Evolutionary conservation across 169 alveolate species (phyloP).

Genomic region (Blepharisma undulans): DNA sequence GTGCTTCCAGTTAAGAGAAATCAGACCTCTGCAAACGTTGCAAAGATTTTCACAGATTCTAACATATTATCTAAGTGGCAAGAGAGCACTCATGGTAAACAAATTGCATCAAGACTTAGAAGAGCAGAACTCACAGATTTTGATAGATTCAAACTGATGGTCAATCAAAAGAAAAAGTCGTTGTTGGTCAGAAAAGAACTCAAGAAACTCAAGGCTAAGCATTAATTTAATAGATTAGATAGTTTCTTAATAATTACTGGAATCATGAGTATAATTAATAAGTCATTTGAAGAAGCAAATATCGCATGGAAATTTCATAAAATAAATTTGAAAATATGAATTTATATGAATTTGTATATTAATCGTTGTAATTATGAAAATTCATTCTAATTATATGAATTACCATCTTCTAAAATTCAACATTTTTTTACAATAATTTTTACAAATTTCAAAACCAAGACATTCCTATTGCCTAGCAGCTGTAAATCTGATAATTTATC

Average conservation of each 20-base stretch:
- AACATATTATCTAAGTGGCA: slow-evolving; percentile 21
- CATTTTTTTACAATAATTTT: neutral
- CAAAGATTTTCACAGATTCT: neutral
- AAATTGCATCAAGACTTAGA: neutral
- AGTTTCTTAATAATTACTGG: neutral
- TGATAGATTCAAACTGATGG: slow-evolving; percentile 39
- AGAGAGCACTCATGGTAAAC: neutral
- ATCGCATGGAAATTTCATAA: neutral
- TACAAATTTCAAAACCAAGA: neutral
- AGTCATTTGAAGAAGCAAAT: neutral
- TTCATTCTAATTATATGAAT: neutral
- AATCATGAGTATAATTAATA: no score
- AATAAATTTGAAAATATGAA: neutral
- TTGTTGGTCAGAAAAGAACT: neutral
- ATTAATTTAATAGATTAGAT: neutral
- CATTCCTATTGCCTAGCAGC: neutral
- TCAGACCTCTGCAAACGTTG: slow-evolving; percentile 26
- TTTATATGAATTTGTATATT: neutral
- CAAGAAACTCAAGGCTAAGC: slow-evolving; percentile 28
- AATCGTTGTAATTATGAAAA: neutral
- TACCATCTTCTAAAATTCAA: neutral
- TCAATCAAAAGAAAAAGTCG: slow-evolving; percentile 4
- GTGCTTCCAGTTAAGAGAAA: slow-evolving; percentile 27
- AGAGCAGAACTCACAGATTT: slow-evolving; percentile 36
- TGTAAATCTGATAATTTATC: neutral